These are phyloP conservation scores for Fusarium longipes DNA, from an alignment of 2,329 filamentous ascomycete genomes.

Conservation along the genomic window DNA sequence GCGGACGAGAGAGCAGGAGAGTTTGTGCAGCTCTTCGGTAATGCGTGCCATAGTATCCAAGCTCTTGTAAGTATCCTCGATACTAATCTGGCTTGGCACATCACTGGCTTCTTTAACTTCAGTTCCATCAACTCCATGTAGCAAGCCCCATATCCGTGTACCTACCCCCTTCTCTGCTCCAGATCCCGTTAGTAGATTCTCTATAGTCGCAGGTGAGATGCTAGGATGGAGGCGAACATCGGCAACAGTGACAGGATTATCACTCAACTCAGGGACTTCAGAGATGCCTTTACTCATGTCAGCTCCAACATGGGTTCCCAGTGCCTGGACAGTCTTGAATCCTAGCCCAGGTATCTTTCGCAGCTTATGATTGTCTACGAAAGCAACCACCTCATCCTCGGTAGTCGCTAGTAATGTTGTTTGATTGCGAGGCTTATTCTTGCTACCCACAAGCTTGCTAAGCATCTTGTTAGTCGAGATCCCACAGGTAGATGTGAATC, in stretches of 20 bases:
- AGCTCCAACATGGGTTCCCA: slow-evolving; percentile 66
- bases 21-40: slow-evolving; percentile 72
- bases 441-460: slow-evolving; percentile 84
- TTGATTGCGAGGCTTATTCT: slow-evolving; percentile 88
- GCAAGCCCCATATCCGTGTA: slow-evolving; percentile 76
- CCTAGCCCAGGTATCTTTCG: slow-evolving; percentile 88
- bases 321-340: slow-evolving; percentile 66
- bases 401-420: slow-evolving; percentile 82
- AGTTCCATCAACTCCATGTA: slow-evolving; percentile 82
- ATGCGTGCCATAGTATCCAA: slow-evolving; percentile 74
- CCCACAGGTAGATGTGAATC: slow-evolving; percentile 89
- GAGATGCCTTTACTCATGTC: slow-evolving; percentile 49
- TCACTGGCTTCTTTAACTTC: slow-evolving; percentile 78
- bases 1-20: slow-evolving; percentile 77
- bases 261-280: slow-evolving; percentile 48
- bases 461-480: slow-evolving; percentile 89
- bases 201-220: slow-evolving; percentile 73
- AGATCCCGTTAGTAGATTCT: slow-evolving; percentile 75
- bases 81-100: slow-evolving; percentile 88
- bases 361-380: slow-evolving; percentile 81
- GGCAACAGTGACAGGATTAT: slow-evolving; percentile 68
- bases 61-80: slow-evolving; percentile 89
- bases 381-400: slow-evolving; percentile 66
- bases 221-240: slow-evolving; percentile 71
- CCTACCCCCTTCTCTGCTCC: slow-evolving; percentile 79